Percentiles rank a stretch among this genome's conserved stretches.
Evolutionary conservation across 2,329 filamentous ascomycete genomes (phyloP).

Genomic region (Ophidiomyces ophidiicola): DNA sequence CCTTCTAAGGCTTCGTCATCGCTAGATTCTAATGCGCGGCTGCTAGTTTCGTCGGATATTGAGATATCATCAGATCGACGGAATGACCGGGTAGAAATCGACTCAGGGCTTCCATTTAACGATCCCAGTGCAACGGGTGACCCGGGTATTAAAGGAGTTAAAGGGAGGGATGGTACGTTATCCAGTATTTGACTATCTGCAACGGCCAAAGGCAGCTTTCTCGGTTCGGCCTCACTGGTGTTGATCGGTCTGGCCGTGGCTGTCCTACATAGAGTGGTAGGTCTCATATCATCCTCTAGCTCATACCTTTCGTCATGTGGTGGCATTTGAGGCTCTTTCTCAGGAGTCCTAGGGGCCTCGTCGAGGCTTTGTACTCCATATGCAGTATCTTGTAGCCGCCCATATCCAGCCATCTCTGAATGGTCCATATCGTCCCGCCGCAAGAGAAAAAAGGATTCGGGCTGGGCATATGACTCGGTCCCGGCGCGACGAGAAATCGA

Average conservation of each 20-base stretch:
- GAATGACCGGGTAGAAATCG: slow-evolving; percentile 46
- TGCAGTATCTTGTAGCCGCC: slow-evolving; percentile 32
- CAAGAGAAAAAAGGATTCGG: slow-evolving; percentile 49
- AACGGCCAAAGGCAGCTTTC: background rate
- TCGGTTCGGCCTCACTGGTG: background rate
- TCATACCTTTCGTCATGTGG: slow-evolving; percentile 10
- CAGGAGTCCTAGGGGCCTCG: slow-evolving; percentile 36
- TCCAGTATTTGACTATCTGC: slow-evolving; percentile 2
- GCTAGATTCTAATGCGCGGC: slow-evolving; percentile 44
- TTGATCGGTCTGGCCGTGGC: slow-evolving; percentile 2
- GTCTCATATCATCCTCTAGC: background rate
- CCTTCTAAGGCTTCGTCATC: slow-evolving; percentile 39
- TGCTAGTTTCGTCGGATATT: slow-evolving; percentile 42
- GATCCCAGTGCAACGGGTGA: slow-evolving; percentile 40
- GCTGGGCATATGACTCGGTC: slow-evolving; percentile 31
- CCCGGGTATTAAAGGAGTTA: slow-evolving; percentile 36
- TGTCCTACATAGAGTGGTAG: background rate
- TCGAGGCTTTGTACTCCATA: slow-evolving; percentile 48
- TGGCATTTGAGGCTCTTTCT: slow-evolving; percentile 18
- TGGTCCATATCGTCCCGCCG: slow-evolving; percentile 41
- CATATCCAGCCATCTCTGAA: slow-evolving; percentile 22
- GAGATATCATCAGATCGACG: slow-evolving; percentile 47
- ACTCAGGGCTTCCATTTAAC: slow-evolving; percentile 48
- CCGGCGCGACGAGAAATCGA: slow-evolving; percentile 20
- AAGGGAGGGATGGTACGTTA: slow-evolving; percentile 27